phyloP scores from a whole-genome alignment of 192 early-diverging fungal genomes.

The Coemansia sp. region DNA sequence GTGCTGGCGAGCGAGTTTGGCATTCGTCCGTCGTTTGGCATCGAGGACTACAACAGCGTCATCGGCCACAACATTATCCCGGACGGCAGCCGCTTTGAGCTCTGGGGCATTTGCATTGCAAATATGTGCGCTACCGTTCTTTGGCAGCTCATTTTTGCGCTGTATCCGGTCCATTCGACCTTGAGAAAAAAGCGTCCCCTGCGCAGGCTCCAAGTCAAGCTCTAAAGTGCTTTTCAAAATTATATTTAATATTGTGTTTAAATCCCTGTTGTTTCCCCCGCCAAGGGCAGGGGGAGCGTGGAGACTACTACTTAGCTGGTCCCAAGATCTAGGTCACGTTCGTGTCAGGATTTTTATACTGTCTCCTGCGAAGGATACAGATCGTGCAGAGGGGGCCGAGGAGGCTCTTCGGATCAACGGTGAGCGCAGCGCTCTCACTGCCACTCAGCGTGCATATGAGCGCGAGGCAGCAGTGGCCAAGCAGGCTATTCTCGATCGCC shows the following conservation, averaged over 20 bases:
- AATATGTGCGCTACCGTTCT: slow-evolving; percentile 45
- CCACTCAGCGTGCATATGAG: no score
- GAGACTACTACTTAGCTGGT: no score
- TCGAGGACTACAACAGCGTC: slow-evolving; percentile 57
- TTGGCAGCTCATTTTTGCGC: slow-evolving; percentile 53
- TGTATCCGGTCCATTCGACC: slow-evolving; percentile 51
- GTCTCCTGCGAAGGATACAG: no score
- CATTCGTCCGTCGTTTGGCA: slow-evolving; percentile 17
- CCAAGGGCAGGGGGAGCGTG: no score
- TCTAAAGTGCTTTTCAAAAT: slow-evolving; percentile 30
- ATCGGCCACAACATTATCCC: slow-evolving; percentile 60
- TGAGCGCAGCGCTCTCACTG: no score
- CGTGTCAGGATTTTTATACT: no score
- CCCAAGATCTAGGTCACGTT: no score
- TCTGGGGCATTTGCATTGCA: slow-evolving; percentile 55
- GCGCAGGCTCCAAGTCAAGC: slow-evolving; percentile 43
- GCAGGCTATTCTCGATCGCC: no score
- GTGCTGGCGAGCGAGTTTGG: slow-evolving; percentile 15
- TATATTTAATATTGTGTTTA: background rate
- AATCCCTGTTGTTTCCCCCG: no score
- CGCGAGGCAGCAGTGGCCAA: no score
- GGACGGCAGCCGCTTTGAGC: slow-evolving; percentile 49
- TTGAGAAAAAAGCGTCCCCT: slow-evolving; percentile 51
- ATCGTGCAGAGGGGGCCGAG: no score
- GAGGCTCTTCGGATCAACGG: no score